Base-by-base conservation (phyloP, 371 early-diverging fungal species). In the Mortierella sp. region DNA sequence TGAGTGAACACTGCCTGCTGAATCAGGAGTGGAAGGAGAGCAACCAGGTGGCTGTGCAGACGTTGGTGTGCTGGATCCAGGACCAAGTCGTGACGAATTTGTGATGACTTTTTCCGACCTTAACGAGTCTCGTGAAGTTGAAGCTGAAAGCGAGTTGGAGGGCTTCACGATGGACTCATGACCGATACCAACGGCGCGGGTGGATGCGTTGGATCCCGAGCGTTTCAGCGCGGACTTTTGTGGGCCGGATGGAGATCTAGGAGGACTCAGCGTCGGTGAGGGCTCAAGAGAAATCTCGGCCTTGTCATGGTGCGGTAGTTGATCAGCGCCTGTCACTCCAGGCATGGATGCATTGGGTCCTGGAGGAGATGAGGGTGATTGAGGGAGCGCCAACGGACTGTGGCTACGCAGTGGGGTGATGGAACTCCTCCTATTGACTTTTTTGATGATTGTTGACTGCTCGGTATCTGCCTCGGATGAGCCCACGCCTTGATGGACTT, bases 371-470 rank as follows among this genome's bases (percentile, higher is more conserved):
- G 41, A 31, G 12, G 60, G 55, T 4, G 60, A 50, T n/a, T 56
- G 31, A 5, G 47, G 39, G 31, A 71, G 60, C 0, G 60, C 64
- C 5, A 48, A 23, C 6, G 59, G 43, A 30, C 26, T 49, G 17
- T 54, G 46, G 4, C 24, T 54, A 11, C 26, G 17, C 17, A 41
- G 5, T 11, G 47, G 21, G 0, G 51, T 37, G 9, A 56, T 24
- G 7, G 56, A 59, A 9, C 65, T 60, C 47, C 50, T 58, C 15
- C 71, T 44, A 50, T 71, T 72, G 27, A 56, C 1, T 34, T 60
- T 65, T 30, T 72, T 72, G 27, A 62, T 32, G 19, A 42, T 55
- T 12, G 50, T 41, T 15, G 68, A 60, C 8, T 48, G n/a, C 34
- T 54, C 47, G 46, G n/a, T 28, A 43, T 51, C 56, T 1, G 46